These are phyloP conservation scores for Taiozyma sp. DNA, from an alignment of 1,139 yeast genomes.

Conservation along the genomic window DNA sequence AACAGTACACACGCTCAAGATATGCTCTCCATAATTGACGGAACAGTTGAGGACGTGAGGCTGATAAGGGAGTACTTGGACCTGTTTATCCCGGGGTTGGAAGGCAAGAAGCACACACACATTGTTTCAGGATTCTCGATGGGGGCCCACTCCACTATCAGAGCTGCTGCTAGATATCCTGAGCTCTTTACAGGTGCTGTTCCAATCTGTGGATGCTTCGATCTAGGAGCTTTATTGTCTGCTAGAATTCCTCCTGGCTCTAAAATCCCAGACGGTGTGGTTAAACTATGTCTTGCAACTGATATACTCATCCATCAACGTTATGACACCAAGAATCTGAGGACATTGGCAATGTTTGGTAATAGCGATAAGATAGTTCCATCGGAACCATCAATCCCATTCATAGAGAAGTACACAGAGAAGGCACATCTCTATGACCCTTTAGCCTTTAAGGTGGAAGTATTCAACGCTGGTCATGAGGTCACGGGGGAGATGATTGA, in stretches of 20 bases:
- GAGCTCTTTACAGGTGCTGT: slow-evolving; percentile 34
- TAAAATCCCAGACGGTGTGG: background rate
- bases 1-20: slow-evolving; percentile 49
- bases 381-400: background rate
- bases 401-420: background rate
- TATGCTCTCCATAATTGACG: slow-evolving; percentile 47
- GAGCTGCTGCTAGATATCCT: slow-evolving; percentile 40
- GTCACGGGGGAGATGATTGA: background rate
- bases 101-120: slow-evolving; percentile 24
- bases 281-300: background rate
- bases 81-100: slow-evolving; percentile 30
- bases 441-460: background rate
- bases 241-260: background rate
- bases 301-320: background rate
- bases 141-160: slow-evolving; percentile 55
- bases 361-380: background rate
- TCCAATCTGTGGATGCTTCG: slow-evolving; percentile 45
- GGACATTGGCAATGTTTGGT: background rate
- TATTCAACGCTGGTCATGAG: background rate
- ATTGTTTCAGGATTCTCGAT: slow-evolving; percentile 50
- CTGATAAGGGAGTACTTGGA: slow-evolving; percentile 46
- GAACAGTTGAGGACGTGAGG: slow-evolving; percentile 43
- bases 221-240: slow-evolving; percentile 38
- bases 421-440: background rate
- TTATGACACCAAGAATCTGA: background rate